phyloP scores from a whole-genome alignment of 305 asterid species.

The Caryopteris hybrid region DNA sequence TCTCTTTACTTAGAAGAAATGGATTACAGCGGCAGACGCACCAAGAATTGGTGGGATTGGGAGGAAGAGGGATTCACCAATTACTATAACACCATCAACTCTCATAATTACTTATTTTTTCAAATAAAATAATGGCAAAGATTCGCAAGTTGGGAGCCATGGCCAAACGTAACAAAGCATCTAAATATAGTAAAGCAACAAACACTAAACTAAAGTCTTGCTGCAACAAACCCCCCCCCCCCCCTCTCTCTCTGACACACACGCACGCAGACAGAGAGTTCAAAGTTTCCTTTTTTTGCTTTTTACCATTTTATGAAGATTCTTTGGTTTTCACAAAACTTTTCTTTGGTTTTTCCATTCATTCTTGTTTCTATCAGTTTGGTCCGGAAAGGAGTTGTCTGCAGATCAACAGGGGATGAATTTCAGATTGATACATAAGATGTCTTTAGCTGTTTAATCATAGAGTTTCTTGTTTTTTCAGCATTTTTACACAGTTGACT shows the following conservation, averaged over 20 bases:
- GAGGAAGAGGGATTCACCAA: background rate
- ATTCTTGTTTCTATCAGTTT: background rate
- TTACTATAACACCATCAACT: constrained; percentile 10
- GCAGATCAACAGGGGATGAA: background rate
- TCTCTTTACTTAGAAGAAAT: background rate
- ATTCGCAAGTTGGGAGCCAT: constrained; percentile 24
- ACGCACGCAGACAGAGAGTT: no score
- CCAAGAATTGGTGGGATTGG: constrained; percentile 15
- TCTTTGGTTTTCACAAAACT: constrained; percentile 10
- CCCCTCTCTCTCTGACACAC: background rate
- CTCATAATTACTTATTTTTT: background rate
- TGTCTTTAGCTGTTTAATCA: background rate
- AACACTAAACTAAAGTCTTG: no score
- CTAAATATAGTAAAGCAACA: constrained; percentile 24
- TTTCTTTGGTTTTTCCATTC: background rate
- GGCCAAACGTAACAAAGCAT: constrained; percentile 25
- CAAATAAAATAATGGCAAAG: background rate
- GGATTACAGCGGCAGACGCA: constrained; percentile 38
- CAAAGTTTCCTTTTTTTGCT: background rate
- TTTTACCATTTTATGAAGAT: background rate
- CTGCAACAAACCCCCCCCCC: background rate
- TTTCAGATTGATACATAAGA: no score
- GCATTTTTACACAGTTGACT: constrained; percentile 31
- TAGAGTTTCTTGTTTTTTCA: background rate
- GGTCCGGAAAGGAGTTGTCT: background rate